Conservation (phyloP, 2,329 filamentous ascomycete genomes). For the Clarireedia sp. region DNA sequence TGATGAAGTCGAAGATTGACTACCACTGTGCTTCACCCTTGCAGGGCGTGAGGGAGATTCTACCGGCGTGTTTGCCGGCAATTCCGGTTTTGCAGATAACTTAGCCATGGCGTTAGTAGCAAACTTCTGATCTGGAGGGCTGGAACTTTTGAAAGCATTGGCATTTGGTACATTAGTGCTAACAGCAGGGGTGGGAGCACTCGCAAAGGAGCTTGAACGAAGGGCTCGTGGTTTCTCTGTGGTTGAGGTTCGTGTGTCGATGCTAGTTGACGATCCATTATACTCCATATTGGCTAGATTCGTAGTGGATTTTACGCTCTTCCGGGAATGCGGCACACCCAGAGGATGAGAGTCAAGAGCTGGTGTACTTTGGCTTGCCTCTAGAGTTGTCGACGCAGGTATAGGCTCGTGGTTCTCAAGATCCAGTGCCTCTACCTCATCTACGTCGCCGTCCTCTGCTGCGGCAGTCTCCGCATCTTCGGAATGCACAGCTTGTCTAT, state of each 20-base stretch:
- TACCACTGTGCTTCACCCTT: constrained; percentile 35
- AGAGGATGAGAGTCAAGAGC: constrained; percentile 33
- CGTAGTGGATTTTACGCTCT: constrained; percentile 28
- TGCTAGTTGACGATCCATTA: constrained; percentile 40
- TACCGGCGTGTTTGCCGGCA: constrained; percentile 41
- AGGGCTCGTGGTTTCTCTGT: constrained; percentile 46
- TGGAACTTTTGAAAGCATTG: constrained; percentile 51
- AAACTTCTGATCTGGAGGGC: constrained; percentile 47
- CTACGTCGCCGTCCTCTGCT: constrained; percentile 40
- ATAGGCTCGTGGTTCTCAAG: constrained; percentile 32
- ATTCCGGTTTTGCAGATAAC: constrained; percentile 54
- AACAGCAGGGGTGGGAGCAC: constrained; percentile 55
- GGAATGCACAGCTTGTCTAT: constrained; percentile 38
- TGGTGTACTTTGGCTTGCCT: constrained; percentile 49
- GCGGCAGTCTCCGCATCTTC: constrained; percentile 32
- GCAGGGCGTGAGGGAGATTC: constrained; percentile 36
- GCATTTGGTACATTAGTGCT: constrained; percentile 59
- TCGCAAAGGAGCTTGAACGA: constrained; percentile 55
- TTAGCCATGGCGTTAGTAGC: constrained; percentile 60
- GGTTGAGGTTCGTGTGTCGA: constrained; percentile 37
- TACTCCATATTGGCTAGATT: constrained; percentile 23
- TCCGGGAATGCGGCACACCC: constrained; percentile 44
- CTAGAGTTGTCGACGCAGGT: constrained; percentile 35
- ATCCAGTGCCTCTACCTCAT: constrained; percentile 31
- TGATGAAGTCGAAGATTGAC: constrained; percentile 44